These are phyloP conservation scores for Epichloe scottii DNA, from an alignment of 2,329 filamentous ascomycete genomes.

Conservation along the genomic window DNA sequence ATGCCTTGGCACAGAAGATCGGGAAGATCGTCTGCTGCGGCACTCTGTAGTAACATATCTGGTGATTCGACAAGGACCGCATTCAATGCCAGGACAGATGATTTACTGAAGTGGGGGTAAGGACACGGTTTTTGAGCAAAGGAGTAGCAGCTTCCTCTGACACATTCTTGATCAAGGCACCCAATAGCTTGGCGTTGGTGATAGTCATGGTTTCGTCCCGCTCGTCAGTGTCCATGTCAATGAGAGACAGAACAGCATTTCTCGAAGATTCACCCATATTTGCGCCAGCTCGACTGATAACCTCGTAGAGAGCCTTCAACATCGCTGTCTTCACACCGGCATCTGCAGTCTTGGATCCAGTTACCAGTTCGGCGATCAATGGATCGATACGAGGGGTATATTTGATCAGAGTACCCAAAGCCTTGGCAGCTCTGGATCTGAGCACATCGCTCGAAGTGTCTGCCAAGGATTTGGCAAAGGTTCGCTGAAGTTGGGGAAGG, in stretches of 20 bases:
- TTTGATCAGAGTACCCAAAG: conserved; percentile 87
- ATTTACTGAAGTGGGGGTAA: conserved; percentile 61
- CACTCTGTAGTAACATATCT: conserved; percentile 49
- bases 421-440: conserved; percentile 80
- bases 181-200: conserved; percentile 81
- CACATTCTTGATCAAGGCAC: conserved; percentile 79
- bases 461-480: conserved; percentile 90
- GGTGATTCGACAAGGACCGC: conserved; percentile 76
- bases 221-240: conserved; percentile 72
- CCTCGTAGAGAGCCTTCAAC: conserved; percentile 92
- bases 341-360: conserved; percentile 84
- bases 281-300: conserved; percentile 83
- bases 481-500: conserved; percentile 88
- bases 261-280: conserved; percentile 93
- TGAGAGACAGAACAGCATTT: conserved; percentile 72
- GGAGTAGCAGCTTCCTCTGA: conserved; percentile 53
- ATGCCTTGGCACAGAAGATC: conserved; percentile 73
- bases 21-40: conserved; percentile 60
- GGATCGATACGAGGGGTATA: conserved; percentile 92
- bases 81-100: conserved; percentile 79
- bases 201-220: conserved; percentile 68
- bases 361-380: conserved; percentile 79
- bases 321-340: conserved; percentile 84
- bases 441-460: conserved; percentile 85
- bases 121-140: conserved; percentile 58